phyloP scores from a whole-genome alignment of 2,329 filamentous ascomycete genomes.

The Xenoacremonium recifei region DNA sequence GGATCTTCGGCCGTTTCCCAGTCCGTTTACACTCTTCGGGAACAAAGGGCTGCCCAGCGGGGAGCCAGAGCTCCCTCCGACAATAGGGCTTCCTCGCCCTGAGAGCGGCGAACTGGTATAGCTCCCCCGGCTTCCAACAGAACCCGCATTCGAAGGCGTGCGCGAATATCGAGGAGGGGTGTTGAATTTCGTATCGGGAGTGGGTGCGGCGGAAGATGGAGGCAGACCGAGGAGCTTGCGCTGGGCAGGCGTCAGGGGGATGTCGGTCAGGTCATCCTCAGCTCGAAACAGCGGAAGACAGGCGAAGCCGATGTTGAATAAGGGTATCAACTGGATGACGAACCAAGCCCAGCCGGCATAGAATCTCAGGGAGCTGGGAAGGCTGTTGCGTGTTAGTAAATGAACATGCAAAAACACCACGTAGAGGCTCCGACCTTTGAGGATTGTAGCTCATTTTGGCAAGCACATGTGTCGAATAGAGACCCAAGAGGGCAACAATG shows the following conservation, averaged over 20 bases:
- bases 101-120: slow-evolving; percentile 59
- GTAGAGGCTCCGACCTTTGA: slow-evolving; percentile 37
- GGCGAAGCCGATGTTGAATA: slow-evolving; percentile 70
- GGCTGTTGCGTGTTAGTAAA: slow-evolving; percentile 26
- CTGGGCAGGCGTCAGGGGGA: slow-evolving; percentile 76
- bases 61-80: slow-evolving; percentile 32
- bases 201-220: slow-evolving; percentile 60
- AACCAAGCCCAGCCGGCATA: slow-evolving; percentile 47
- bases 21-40: slow-evolving; percentile 61
- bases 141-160: slow-evolving; percentile 64
- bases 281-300: slow-evolving; percentile 70
- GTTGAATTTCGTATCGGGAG: slow-evolving; percentile 68
- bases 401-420: too few species aligned
- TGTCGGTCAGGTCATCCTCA: slow-evolving; percentile 79
- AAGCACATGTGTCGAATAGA: slow-evolving; percentile 36
- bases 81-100: slow-evolving; percentile 49
- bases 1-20: slow-evolving; percentile 51
- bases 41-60: slow-evolving; percentile 54
- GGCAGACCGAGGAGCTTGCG: slow-evolving; percentile 80
- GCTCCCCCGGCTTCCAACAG: slow-evolving; percentile 58
- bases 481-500: slow-evolving; percentile 42
- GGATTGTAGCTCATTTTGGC: slow-evolving; percentile 35
- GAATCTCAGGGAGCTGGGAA: slow-evolving; percentile 28
- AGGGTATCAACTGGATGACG: slow-evolving; percentile 53
- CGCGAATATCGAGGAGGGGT: slow-evolving; percentile 86